These are phyloP conservation scores for Penicillium sp. DNA, from an alignment of 2,329 filamentous ascomycete species.

Conservation along the genomic window DNA sequence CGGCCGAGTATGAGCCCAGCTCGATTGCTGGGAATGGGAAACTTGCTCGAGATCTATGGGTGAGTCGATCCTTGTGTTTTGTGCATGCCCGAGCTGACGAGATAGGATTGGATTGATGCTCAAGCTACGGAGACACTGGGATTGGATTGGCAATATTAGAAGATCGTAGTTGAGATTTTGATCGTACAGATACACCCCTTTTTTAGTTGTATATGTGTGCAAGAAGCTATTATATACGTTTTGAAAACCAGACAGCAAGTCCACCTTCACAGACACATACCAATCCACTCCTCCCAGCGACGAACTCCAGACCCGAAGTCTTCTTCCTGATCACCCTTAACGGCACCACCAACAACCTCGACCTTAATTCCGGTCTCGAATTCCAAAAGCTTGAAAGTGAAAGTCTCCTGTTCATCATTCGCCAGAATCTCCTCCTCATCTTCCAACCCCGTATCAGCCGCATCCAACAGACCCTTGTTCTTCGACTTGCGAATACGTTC, in stretches of 20 bases:
- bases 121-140: conserved; percentile 18
- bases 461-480: conserved; percentile 80
- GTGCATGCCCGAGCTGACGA: not conserved
- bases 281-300: conserved; percentile 91
- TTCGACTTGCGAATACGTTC: conserved; percentile 73
- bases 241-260: not conserved
- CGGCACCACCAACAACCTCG: conserved; percentile 69
- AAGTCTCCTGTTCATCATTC: conserved; percentile 74
- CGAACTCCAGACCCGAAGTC: conserved; percentile 69
- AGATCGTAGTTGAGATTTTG: not conserved
- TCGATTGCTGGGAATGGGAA: conserved; percentile 30
- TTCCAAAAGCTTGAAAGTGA: conserved; percentile 78
- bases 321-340: conserved; percentile 57
- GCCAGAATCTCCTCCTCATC: conserved; percentile 83
- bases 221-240: not conserved
- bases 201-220: conserved; percentile 1
- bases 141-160: conserved; percentile 8
- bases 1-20: conserved; percentile 27
- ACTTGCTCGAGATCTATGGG: conserved; percentile 37
- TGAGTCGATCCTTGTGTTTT: conserved; percentile 27
- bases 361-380: conserved; percentile 76
- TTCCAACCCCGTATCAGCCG: conserved; percentile 59
- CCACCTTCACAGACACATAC: conserved; percentile 61
- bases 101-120: conserved; percentile 24
- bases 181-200: not conserved